phyloP scores from a whole-genome alignment of 140 eudicot genomes.

The Stevia rebaudiana region DNA sequence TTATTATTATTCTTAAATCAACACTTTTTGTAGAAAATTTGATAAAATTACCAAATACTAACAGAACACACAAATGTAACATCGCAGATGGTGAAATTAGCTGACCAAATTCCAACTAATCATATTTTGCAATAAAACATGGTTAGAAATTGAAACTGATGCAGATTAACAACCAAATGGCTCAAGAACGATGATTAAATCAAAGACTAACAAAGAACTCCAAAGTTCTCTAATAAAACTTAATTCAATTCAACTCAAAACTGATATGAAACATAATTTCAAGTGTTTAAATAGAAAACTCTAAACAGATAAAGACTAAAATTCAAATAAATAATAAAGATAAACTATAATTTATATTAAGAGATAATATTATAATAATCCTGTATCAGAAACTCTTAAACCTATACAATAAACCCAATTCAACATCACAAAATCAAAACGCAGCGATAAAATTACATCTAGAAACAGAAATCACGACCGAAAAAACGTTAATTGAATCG shows the following conservation, averaged over 20 bases:
- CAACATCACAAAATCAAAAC: constrained; percentile 6
- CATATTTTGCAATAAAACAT: neutral
- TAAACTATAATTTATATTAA: no score
- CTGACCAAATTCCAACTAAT: neutral
- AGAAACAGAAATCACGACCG: neutral
- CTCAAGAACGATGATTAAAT: no score
- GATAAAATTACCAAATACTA: neutral
- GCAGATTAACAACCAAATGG: no score
- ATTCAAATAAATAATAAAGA: no score
- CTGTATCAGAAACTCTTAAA: no score
- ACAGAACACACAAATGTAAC: neutral
- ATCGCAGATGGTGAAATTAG: neutral
- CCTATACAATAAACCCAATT: neutral
- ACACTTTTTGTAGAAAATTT: neutral
- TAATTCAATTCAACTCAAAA: no score
- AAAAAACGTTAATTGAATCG: neutral
- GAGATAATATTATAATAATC: no score
- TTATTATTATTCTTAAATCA: neutral
- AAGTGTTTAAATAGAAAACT: no score
- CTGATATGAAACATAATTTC: no score
- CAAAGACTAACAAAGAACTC: no score
- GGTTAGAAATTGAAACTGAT: neutral
- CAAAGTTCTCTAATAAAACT: no score
- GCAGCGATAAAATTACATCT: neutral
- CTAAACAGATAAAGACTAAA: no score